Evolutionary conservation across 805 yeast genomes (phyloP), one percentile per base, ranked within the genome.

Genomic region (Metschnikowia proteae): DNA sequence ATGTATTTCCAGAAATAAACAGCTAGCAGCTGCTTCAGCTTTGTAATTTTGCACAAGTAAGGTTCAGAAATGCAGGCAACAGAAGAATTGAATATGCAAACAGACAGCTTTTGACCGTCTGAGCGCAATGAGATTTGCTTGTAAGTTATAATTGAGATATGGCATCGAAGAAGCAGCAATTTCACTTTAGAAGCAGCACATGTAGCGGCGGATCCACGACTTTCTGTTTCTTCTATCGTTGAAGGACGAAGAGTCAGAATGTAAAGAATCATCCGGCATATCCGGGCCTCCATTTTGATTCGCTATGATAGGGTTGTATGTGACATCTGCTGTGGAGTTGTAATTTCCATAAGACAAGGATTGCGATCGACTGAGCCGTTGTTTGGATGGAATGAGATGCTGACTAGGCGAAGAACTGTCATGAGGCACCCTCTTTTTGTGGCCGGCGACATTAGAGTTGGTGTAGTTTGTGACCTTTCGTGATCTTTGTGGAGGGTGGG

Each of bases 401-500:
- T 49, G 56, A 45, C 38, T 55, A 5, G 47, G 52, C n/a, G 43
- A 32, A 10, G 44, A 45, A 5, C 10, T 33, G 35, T 29, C 44
- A 38, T 41, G 43, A 5, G 53, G 54, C 6, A 51, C 48, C 17
- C 53, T 41, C 44, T 48, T 50, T 40, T 36, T 39, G 17, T 43
- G 53, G 29, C 37, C 37, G 6, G 34, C 34, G 6, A 30, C 35
- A 31, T 46, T 43, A 32, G 45, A 35, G 45, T 40, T 56, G 53
- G 46, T 58, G 47, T 43, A 39, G 35, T 50, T 51, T 55, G 47
- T 53, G 57, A 41, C 53, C 59, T 47, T 57, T 58, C 51, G 54
- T 55, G 51, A 66, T 48, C 50, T 41, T 37, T 55, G 55, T 38
- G 81, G 80, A 38, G 96, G 97, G 59, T 84, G 86, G 53, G 97